Base-by-base conservation (phyloP, 805 yeast species). In the Suhomyces vadensis region DNA sequence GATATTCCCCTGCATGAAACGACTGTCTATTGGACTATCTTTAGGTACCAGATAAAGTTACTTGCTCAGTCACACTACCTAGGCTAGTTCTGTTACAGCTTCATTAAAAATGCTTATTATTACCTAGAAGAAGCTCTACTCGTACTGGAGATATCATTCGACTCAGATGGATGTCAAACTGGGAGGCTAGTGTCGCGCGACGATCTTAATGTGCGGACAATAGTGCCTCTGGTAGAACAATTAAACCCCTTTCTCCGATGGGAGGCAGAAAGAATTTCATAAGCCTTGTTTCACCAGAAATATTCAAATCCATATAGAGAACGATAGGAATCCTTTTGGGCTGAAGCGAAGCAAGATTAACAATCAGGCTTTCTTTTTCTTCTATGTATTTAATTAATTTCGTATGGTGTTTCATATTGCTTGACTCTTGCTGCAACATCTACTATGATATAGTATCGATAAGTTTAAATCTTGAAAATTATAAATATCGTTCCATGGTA, bases 341-440 rank as follows among this genome's bases (percentile, higher is more conserved):
- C 33, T 14, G 11, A 27, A 8, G 33, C 16, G 16, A 9, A 29
- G 19, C 33, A 13, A 16, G 19, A 29, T 14, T n/a, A n/a, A n/a
- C n/a, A n/a, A n/a, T n/a, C n/a, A n/a, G n/a, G n/a, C n/a, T n/a
- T n/a, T n/a, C n/a, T n/a, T n/a, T 8, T 11, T 29, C 8, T 7
- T 29, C 13, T 26, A 7, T 29, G 10, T 14, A 19, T 8, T 10
- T 25, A 25, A n/a, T 26, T 16, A n/a, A 7, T n/a, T 27, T 13
- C 14, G 31, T 27, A 13, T 1, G 31, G 31, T 17, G 14, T 27
- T 27, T 27, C 31, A 27, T 17, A 27, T 13, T n/a, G n/a, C n/a
- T n/a, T n/a, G 19, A 29, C 33, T 29, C 20, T 29, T 29, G 33
- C 33, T 29, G 33, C 20, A n/a, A n/a, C n/a, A n/a, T n/a, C n/a